These are phyloP conservation scores for Fragaria nilgerrensis DNA, from an alignment of 306 rosid species.

Conservation along the genomic window DNA sequence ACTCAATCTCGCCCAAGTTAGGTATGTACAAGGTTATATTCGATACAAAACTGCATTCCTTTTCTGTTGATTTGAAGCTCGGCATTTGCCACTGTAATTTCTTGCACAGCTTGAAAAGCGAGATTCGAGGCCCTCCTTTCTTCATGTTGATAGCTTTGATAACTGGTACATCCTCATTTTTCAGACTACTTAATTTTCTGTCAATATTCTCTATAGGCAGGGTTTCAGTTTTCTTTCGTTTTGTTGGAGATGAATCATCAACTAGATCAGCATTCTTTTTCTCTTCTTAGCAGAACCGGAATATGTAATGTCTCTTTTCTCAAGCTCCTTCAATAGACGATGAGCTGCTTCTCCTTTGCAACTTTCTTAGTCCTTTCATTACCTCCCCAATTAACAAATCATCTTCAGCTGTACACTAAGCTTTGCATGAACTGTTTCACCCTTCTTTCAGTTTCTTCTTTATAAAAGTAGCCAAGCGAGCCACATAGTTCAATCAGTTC, in stretches of 20 bases:
- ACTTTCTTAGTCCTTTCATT: constrained; percentile 46
- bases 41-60: constrained; percentile 61
- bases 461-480: constrained; percentile 64
- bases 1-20: constrained; percentile 39
- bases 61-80: constrained; percentile 45
- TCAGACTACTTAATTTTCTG: constrained; percentile 4
- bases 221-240: constrained; percentile 27
- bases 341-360: constrained; percentile 86
- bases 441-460: constrained; percentile 55
- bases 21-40: constrained; percentile 57
- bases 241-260: constrained; percentile 32
- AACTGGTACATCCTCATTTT: constrained; percentile 25
- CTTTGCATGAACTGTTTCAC: constrained; percentile 41
- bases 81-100: constrained; percentile 80
- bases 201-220: constrained; percentile 12
- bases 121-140: constrained; percentile 80
- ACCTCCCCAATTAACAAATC: constrained; percentile 45
- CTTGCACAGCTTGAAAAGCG: constrained; percentile 60
- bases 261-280: constrained; percentile 33
- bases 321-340: constrained; percentile 59
- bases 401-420: constrained; percentile 65
- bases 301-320: constrained; percentile 57
- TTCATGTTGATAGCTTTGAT: constrained; percentile 52
- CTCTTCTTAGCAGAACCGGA: constrained; percentile 54
- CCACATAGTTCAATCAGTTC: constrained; percentile 63